These are phyloP conservation scores for Mariannaea elegans DNA, from an alignment of 2,329 filamentous ascomycete genomes.

Conservation along the genomic window DNA sequence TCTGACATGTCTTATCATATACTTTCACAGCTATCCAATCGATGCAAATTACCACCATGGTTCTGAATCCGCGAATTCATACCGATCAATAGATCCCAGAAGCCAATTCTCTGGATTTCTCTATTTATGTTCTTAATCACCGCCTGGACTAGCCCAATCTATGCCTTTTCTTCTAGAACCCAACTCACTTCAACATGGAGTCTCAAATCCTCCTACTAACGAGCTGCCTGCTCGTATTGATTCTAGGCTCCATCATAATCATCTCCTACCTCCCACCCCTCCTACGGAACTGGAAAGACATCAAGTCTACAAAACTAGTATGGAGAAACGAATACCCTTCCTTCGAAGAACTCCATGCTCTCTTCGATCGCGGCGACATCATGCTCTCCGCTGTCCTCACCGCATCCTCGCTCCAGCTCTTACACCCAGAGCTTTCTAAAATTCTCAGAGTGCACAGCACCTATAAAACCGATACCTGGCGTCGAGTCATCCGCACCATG, in stretches of 20 bases:
- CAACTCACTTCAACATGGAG: slow-evolving; percentile 67
- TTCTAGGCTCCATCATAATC: not conserved
- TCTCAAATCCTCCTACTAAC: slow-evolving; percentile 70
- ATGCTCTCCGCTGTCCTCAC: slow-evolving; percentile 9
- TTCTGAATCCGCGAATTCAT: too few species aligned
- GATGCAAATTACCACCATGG: not conserved
- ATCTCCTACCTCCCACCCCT: not conserved
- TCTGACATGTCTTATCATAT: too few species aligned
- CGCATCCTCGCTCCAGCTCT: slow-evolving; percentile 11
- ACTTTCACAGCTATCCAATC: too few species aligned
- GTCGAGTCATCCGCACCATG: slow-evolving; percentile 10
- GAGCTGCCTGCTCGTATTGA: slow-evolving; percentile 46
- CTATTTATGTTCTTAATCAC: too few species aligned
- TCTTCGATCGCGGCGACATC: slow-evolving; percentile 13
- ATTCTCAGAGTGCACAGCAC: slow-evolving; percentile 11
- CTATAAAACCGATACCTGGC: slow-evolving; percentile 11
- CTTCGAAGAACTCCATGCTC: slow-evolving; percentile 9
- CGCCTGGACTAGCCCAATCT: not conserved
- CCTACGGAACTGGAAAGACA: not conserved
- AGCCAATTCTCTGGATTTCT: too few species aligned
- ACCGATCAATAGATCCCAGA: too few species aligned
- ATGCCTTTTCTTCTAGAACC: not conserved
- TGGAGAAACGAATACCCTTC: slow-evolving; percentile 16
- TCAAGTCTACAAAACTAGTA: not conserved
- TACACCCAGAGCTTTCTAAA: slow-evolving; percentile 6